phyloP scores from a whole-genome alignment of 139 green algal genomes.

The Chlamydomonas incerta region DNA sequence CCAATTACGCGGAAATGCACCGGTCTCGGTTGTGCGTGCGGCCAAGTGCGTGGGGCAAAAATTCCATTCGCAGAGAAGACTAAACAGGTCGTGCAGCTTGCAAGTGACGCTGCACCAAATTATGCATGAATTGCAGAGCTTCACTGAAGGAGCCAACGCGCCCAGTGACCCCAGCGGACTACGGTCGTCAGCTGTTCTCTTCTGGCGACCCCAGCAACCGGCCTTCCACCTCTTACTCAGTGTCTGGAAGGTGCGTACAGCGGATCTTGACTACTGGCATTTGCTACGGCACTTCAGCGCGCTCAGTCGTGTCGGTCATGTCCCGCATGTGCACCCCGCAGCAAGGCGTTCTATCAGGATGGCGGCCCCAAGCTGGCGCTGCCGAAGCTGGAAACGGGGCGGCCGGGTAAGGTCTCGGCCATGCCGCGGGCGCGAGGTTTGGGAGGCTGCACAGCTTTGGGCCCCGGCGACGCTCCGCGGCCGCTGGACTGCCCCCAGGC shows the following conservation, averaged over 20 bases:
- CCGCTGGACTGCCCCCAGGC: neutral
- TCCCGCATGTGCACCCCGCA: neutral
- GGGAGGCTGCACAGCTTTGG: too few relatives aligned
- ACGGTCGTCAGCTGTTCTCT: constrained; percentile 52
- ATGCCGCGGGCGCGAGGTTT: too few relatives aligned
- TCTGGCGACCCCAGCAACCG: constrained; percentile 38
- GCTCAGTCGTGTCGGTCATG: neutral
- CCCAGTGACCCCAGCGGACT: constrained; percentile 49
- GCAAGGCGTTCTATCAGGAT: constrained; percentile 48
- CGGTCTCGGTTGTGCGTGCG: constrained; percentile 50
- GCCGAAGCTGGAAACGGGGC: constrained; percentile 39
- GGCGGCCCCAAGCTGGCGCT: constrained; percentile 41
- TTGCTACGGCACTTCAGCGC: neutral
- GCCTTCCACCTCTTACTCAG: constrained; percentile 41
- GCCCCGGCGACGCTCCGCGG: too few relatives aligned
- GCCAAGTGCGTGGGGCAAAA: constrained; percentile 41
- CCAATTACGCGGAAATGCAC: constrained; percentile 35
- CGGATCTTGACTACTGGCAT: neutral
- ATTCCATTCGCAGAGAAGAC: too few relatives aligned
- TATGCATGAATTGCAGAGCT: constrained; percentile 25
- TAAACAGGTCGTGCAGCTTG: too few relatives aligned
- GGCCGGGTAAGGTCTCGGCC: constrained; percentile 14
- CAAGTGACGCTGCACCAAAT: neutral
- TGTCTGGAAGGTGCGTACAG: neutral
- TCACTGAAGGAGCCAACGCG: constrained; percentile 55